These are phyloP conservation scores for Nakazawaea pomicola DNA, from an alignment of 805 yeast genomes.

Conservation along the genomic window DNA sequence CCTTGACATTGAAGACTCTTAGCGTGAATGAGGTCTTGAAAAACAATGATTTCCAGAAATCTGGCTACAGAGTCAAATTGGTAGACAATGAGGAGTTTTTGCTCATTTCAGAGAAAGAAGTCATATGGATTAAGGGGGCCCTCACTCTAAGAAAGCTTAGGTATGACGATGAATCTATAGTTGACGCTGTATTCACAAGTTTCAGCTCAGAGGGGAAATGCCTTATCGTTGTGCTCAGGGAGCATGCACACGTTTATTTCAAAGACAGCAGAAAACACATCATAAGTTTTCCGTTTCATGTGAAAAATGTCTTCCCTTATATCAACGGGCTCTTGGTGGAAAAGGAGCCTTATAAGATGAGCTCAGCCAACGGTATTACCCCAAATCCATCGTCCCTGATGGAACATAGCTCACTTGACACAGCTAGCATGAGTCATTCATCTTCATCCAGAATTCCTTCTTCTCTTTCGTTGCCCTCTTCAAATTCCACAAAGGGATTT, in stretches of 20 bases:
- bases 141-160: slow-evolving; percentile 41
- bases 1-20: neutral
- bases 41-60: too few relatives aligned
- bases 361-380: slow-evolving; percentile 4
- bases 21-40: neutral
- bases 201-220: slow-evolving; percentile 37
- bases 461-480: slow-evolving; percentile 7
- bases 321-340: slow-evolving; percentile 66
- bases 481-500: slow-evolving; percentile 10
- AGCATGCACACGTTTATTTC: slow-evolving; percentile 59
- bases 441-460: slow-evolving; percentile 9
- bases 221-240: slow-evolving; percentile 56
- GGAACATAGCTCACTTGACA: neutral
- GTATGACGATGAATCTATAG: slow-evolving; percentile 41
- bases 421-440: neutral
- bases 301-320: slow-evolving; percentile 57
- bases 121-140: slow-evolving; percentile 46
- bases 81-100: slow-evolving; percentile 29
- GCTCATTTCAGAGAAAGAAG: slow-evolving; percentile 32
- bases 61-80: slow-evolving; percentile 18
- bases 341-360: slow-evolving; percentile 27
- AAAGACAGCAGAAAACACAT: slow-evolving; percentile 53
- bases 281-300: slow-evolving; percentile 65
- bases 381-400: neutral
- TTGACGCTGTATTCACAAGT: slow-evolving; percentile 56